Evolutionary conservation across 23 red algal genomes (phyloP).

Genomic region (Chondrus crispus): DNA sequence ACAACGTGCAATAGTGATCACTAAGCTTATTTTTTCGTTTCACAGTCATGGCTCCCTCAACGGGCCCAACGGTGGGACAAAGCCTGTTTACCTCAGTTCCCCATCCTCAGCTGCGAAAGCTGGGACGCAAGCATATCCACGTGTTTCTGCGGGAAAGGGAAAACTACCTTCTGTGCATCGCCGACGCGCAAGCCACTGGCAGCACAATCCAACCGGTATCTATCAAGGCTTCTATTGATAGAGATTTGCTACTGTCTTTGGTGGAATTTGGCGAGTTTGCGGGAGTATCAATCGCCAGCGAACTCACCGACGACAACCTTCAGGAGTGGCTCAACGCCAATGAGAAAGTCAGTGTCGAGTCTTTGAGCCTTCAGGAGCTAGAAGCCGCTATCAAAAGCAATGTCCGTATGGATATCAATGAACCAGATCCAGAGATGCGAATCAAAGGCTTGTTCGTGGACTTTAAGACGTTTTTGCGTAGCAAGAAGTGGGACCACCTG

Average conservation of each 20-base stretch:
- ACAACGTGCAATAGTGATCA: too few species aligned
- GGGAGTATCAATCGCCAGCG: background rate
- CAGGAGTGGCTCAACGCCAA: background rate
- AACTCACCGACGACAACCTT: background rate
- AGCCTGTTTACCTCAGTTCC: too few species aligned
- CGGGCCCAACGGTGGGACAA: too few species aligned
- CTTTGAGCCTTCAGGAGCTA: background rate
- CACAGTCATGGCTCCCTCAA: too few species aligned
- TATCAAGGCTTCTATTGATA: too few species aligned
- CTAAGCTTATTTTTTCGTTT: too few species aligned
- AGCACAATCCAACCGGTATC: too few species aligned
- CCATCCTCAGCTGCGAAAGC: too few species aligned
- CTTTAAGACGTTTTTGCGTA: background rate
- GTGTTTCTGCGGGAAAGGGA: too few species aligned
- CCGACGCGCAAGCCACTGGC: too few species aligned
- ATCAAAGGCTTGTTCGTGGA: background rate
- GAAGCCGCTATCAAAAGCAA: background rate
- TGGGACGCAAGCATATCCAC: too few species aligned
- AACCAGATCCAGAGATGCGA: background rate
- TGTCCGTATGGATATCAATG: background rate
- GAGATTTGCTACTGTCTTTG: background rate
- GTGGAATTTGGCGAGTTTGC: background rate
- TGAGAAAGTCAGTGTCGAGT: background rate
- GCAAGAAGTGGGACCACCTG: slow-evolving; percentile 6
- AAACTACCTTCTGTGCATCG: too few species aligned